These are phyloP conservation scores for Amanita pallidorosea DNA, from an alignment of 768 basidiomycete genomes.

Conservation along the genomic window DNA sequence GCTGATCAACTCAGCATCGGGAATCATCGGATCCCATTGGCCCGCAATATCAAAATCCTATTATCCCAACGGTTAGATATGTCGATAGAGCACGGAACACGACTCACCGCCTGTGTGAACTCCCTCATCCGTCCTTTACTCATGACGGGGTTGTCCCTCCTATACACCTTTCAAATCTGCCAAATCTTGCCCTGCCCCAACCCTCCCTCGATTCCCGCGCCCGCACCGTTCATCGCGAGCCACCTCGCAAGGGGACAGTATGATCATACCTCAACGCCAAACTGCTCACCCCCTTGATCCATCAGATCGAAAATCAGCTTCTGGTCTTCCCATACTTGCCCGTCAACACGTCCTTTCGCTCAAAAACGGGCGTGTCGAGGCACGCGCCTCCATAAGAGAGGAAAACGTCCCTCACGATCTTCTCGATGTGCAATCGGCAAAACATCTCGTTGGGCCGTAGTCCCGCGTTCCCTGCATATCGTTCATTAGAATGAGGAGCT, in stretches of 20 bases:
- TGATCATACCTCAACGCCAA: conserved; percentile 92
- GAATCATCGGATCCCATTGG: conserved; percentile 91
- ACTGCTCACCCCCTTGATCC: conserved; percentile 96
- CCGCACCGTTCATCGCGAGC: conserved; percentile 80
- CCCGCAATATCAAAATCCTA: conserved; percentile 97
- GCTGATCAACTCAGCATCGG: conserved; percentile 86
- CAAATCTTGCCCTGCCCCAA: conserved; percentile 73
- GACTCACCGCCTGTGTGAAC: conserved; percentile 87
- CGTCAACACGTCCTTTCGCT: conserved; percentile 89
- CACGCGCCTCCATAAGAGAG: conserved; percentile 81
- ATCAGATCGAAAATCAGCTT: conserved; percentile 97
- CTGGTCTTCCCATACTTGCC: conserved; percentile 98
- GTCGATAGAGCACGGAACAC: not conserved
- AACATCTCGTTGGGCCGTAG: conserved; percentile 89
- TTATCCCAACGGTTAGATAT: not conserved
- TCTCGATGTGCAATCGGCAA: conserved; percentile 84
- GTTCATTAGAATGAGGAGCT: not conserved
- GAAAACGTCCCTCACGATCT: conserved; percentile 80
- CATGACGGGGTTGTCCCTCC: conserved; percentile 95
- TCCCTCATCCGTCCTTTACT: conserved; percentile 98
- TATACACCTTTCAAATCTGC: conserved; percentile 98
- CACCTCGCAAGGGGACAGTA: conserved; percentile 92
- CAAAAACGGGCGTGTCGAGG: conserved; percentile 97
- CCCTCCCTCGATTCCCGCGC: conserved; percentile 16
- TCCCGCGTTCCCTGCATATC: conserved; percentile 77